Evolutionary conservation across 1,139 yeast species (phyloP).

Genomic region (Petasospora rhodanensis): DNA sequence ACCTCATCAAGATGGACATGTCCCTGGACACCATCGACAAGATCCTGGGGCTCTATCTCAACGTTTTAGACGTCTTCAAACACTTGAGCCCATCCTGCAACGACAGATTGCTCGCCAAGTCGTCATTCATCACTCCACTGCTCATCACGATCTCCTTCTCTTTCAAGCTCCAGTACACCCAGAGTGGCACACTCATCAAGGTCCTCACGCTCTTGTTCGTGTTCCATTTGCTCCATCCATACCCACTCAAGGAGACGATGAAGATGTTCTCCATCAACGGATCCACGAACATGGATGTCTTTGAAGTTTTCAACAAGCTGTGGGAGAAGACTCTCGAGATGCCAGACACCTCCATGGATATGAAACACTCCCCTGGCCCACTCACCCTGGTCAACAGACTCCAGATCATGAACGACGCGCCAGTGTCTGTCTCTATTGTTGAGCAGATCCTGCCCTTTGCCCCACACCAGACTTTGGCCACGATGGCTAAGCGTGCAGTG

Average conservation of each 20-base stretch:
- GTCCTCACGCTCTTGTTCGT: slow-evolving; percentile 14
- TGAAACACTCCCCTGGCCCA: slow-evolving; percentile 19
- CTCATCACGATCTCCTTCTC: slow-evolving; percentile 23
- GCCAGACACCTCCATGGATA: slow-evolving; percentile 4
- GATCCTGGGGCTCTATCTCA: slow-evolving; percentile 10
- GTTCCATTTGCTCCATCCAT: slow-evolving; percentile 12
- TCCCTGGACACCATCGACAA: slow-evolving; percentile 11
- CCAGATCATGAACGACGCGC: slow-evolving; percentile 5
- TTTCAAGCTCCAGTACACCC: slow-evolving; percentile 14
- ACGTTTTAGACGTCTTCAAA: slow-evolving; percentile 14
- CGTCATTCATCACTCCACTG: slow-evolving; percentile 22
- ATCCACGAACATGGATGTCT: slow-evolving; percentile 20
- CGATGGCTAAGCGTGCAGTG: slow-evolving; percentile 11
- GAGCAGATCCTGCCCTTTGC: slow-evolving; percentile 17
- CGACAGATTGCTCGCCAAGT: slow-evolving; percentile 9
- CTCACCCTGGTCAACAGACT: slow-evolving; percentile 19
- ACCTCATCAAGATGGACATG: slow-evolving; percentile 16
- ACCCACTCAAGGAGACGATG: slow-evolving; percentile 9
- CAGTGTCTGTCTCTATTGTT: too few relatives aligned
- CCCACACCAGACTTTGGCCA: slow-evolving; percentile 11
- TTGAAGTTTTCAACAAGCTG: slow-evolving; percentile 21
- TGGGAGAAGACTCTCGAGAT: slow-evolving; percentile 22
- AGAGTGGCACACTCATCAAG: slow-evolving; percentile 13
- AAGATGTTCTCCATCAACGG: slow-evolving; percentile 15
- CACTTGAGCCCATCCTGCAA: neutral